Percentiles rank a stretch among this genome's conserved stretches.
These are phyloP conservation scores for Ogataea dorogensis DNA, from an alignment of 805 yeast species.

Conservation along the genomic window DNA sequence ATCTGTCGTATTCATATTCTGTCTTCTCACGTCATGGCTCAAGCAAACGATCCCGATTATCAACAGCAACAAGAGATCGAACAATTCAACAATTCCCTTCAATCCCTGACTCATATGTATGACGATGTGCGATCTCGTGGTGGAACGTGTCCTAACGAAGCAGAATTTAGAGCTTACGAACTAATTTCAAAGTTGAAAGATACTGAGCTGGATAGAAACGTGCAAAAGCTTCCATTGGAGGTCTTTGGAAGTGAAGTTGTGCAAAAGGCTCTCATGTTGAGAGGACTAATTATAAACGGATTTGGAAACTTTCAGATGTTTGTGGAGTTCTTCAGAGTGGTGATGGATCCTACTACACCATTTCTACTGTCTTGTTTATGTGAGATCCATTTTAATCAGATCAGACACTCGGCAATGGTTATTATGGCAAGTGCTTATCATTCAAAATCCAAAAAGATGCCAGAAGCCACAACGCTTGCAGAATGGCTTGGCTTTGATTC, in stretches of 20 bases:
- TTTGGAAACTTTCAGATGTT: constrained; percentile 62
- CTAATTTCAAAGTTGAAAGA: constrained; percentile 77
- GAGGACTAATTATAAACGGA: constrained; percentile 66
- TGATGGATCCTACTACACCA: constrained; percentile 53
- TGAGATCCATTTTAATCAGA: constrained; percentile 77
- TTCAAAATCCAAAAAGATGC: constrained; percentile 65
- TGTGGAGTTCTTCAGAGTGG: constrained; percentile 57
- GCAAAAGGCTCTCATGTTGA: constrained; percentile 68
- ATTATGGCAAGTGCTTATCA: constrained; percentile 67
- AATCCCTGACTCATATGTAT: constrained; percentile 84
- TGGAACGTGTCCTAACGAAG: constrained; percentile 73
- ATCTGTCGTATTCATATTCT: constrained; percentile 87
- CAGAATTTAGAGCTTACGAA: constrained; percentile 90
- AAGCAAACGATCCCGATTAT: constrained; percentile 58
- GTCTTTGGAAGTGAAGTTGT: constrained; percentile 56
- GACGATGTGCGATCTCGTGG: constrained; percentile 73
- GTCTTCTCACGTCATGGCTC: constrained; percentile 84
- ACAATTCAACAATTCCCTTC: constrained; percentile 87
- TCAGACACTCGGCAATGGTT: constrained; percentile 70
- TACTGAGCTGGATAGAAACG: constrained; percentile 75
- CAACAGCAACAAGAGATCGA: constrained; percentile 95
- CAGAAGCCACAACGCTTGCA: constrained; percentile 42
- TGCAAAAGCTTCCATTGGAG: constrained; percentile 62
- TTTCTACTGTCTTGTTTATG: constrained; percentile 68
- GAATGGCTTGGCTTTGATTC: constrained; percentile 66